A percentile compares a stretch with the other conserved stretches of the same genome.
phyloP scores from a whole-genome alignment of 768 basidiomycete species.

The Sutorius australiensis region DNA sequence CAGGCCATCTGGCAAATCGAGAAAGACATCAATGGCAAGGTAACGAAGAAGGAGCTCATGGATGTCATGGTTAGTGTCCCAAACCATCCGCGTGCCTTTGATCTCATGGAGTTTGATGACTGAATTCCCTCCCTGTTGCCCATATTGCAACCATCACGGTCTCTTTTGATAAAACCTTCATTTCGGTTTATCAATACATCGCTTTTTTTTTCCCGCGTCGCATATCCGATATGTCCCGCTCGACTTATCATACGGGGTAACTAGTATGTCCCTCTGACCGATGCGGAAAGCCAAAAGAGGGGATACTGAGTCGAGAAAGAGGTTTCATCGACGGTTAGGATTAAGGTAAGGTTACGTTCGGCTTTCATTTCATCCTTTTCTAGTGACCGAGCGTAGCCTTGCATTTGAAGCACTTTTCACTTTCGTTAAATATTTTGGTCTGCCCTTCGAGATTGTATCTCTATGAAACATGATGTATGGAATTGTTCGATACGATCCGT shows the following conservation, averaged over 20 bases:
- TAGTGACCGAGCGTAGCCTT: background rate
- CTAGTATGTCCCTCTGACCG: conserved; percentile 71
- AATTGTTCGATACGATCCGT: background rate
- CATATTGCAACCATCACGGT: background rate
- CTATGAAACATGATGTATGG: background rate
- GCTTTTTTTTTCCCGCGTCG: background rate
- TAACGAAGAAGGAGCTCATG: conserved; percentile 66
- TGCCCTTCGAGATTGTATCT: background rate
- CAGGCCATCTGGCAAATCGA: conserved; percentile 75
- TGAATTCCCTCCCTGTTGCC: background rate
- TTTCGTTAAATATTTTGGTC: background rate
- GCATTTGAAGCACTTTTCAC: background rate
- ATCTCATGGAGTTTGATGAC: conserved; percentile 10
- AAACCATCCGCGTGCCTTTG: conserved; percentile 3
- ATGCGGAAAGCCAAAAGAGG: conserved; percentile 43
- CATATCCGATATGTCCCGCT: background rate
- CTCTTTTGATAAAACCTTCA: background rate
- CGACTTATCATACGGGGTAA: background rate
- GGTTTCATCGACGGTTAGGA: background rate
- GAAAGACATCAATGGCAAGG: conserved; percentile 65
- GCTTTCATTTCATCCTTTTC: too few relatives aligned
- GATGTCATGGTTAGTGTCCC: conserved; percentile 64
- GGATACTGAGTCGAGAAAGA: conserved; percentile 14
- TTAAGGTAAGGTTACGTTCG: too few relatives aligned
- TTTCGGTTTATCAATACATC: background rate